phyloP scores from a whole-genome alignment of 441 rosid species.

The Croton laevigatus region DNA sequence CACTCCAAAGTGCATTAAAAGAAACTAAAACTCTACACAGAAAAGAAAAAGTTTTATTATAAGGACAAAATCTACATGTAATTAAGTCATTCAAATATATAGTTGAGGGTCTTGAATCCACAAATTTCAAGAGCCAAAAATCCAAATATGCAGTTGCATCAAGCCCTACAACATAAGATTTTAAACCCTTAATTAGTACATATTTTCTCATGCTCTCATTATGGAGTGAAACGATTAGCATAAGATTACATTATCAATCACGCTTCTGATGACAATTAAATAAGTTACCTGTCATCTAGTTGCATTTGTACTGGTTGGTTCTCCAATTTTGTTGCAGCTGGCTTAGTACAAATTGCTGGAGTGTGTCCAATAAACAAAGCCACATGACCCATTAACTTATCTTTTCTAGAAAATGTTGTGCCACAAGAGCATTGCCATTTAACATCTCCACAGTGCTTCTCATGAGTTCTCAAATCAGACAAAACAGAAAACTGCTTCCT shows the following conservation, averaged over 20 bases:
- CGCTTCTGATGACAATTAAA: neutral
- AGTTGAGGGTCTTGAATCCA: too few relatives aligned
- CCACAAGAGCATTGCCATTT: constrained; percentile 92
- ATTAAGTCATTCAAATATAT: too few relatives aligned
- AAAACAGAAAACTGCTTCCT: constrained; percentile 78
- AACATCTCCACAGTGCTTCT: constrained; percentile 79
- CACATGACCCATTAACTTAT: constrained; percentile 77
- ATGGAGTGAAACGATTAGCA: too few relatives aligned
- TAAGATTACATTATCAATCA: neutral
- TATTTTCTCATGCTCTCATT: too few relatives aligned
- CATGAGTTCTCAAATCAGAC: constrained; percentile 88
- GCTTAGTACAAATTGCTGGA: constrained; percentile 32
- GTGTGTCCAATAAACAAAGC: constrained; percentile 66
- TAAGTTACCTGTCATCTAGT: constrained; percentile 23
- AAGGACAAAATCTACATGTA: too few relatives aligned
- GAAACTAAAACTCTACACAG: too few relatives aligned
- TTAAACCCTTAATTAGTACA: too few relatives aligned
- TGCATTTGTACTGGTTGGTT: constrained; percentile 21
- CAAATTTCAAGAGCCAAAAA: too few relatives aligned
- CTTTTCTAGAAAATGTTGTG: constrained; percentile 79
- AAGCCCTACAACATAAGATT: too few relatives aligned
- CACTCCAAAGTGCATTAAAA: too few relatives aligned
- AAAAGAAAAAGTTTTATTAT: too few relatives aligned
- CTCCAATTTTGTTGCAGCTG: constrained; percentile 10
- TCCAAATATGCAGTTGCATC: too few relatives aligned